Evolutionary conservation across 768 basidiomycete species (phyloP), one percentile per base, ranked within the genome.

Genomic region (Hydnomerulius pinastri): DNA sequence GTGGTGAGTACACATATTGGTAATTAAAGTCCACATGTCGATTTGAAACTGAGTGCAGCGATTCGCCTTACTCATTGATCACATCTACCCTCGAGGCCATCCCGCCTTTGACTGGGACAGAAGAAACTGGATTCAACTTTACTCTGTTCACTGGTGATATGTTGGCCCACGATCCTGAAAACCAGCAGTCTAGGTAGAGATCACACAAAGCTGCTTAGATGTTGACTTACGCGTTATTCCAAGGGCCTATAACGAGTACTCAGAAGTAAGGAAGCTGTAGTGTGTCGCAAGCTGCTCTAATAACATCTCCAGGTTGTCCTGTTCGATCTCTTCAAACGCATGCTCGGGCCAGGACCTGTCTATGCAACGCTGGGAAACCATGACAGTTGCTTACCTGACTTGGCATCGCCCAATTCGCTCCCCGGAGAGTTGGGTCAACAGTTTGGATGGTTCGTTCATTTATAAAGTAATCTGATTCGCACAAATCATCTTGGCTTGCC

Each of bases 291-390:
- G 21, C n/a, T 33, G 9, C 36, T 46, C 53, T 62, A 18, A 59
- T 30, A n/a, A 38, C 21, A 21, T 50, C 6, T 39, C 17, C 53
- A 87, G 85, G 77, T 83, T 1, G 68, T 86, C 1, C 50, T 89
- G 18, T 90, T 80, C 60, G 85, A 83, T 54, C 73, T 90, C 29
- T 78, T 88, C 68, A 85, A 79, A 65, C 72, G 72, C 13, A 73
- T 74, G 57, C 73, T 90, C 25, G 81, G 81, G 13, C 73, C 77
- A 12, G 85, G 86, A 0, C 86, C 88, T n/a, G 78, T 90, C 3
- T 91, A 90, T 55, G 81, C 85, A 24, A 80, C 84, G 0, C 70
- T 90, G 8, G 88, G 88, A 8, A 91, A 91, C 62, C 88, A 91
- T 58, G 88, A 91, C 62, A 83, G 76, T 35, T 87, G 83, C 63